Base-by-base conservation (phyloP, 2,329 filamentous ascomycete species). In the Epichloe uncinata region DNA sequence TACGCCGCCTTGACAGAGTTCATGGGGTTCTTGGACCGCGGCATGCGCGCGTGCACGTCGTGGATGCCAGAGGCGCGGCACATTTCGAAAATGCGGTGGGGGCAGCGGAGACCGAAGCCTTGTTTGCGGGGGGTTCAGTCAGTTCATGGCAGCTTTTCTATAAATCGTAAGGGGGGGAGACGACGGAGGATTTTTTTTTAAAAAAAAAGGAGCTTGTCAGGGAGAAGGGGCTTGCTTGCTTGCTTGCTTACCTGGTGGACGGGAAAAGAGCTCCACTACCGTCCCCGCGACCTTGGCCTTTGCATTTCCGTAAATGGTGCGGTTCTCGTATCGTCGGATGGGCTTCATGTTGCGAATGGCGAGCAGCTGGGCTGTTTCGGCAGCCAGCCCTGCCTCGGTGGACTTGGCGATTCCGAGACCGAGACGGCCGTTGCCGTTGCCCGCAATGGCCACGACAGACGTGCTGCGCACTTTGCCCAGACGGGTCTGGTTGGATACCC, bases 91-190 rank as follows among this genome's bases (percentile, higher is more conserved):
- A 98, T 91, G 56, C 89, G 80, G 63, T 87, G 81, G 60, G 95
- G 88, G 64, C 87, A 88, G 61, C 93, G 87, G 57, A 97, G 83
- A 63, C 93, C 93, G 61, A 96, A 98, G 52, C 93, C 93, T 96
- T 96, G 26, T n/a, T 37, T 34, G 26, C 26, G 8, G 3, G 26
- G 26, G 26, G 26, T 7, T 30, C 26, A 30, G 8, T 30, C 8
- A 30, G 8, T 9, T 30, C 26, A 30, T 8, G 26, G 26, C 26
- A 11, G 2, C 26, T 30, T 11, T 30, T 30, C 3, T 30, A 13
- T 42, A 7, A 22, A n/a, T 13, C 33, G 26, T 1, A 20, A 6
- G 45, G 18, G 12, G 12, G n/a, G 12, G 22, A 3, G 20, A 34
- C 47, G 42, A 45, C 8, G 35, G 15, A 0, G 1, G 2, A 22